phyloP scores from a whole-genome alignment of 345 rosid genomes.

The Linum lewisii region DNA sequence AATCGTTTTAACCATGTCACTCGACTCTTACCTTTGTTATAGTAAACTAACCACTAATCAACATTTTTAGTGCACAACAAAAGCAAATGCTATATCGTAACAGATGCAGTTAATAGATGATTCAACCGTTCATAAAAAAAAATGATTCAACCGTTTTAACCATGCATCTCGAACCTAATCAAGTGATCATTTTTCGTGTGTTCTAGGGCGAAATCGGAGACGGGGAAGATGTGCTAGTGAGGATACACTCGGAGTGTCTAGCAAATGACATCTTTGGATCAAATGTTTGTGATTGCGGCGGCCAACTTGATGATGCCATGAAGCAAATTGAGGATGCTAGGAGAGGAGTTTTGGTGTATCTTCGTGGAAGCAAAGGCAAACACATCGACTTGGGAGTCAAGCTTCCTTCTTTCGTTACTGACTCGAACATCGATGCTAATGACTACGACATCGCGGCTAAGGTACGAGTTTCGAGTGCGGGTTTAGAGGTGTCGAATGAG shows the following conservation, averaged over 20 bases:
- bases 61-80: too few relatives aligned
- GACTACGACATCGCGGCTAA: conserved; percentile 3
- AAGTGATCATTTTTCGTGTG: too few relatives aligned
- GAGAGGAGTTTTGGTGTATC: conserved; percentile 5
- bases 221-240: conserved; percentile 1
- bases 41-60: too few relatives aligned
- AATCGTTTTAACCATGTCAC: too few relatives aligned
- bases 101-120: too few relatives aligned
- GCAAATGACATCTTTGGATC: conserved; percentile 7
- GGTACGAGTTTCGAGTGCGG: neutral
- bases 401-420: neutral
- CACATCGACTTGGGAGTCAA: conserved; percentile 1
- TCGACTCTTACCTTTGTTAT: too few relatives aligned
- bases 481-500: too few relatives aligned
- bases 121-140: too few relatives aligned
- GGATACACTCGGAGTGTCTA: conserved; percentile 6
- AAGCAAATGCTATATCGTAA: too few relatives aligned
- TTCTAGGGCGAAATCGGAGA: conserved; percentile 11
- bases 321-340: conserved; percentile 3
- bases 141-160: too few relatives aligned
- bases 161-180: too few relatives aligned
- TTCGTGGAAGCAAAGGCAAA: conserved; percentile 3
- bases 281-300: neutral
- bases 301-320: conserved; percentile 6
- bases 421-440: neutral